phyloP scores from a whole-genome alignment of 108 stramenopile species.

The Nitzschia sp. region DNA sequence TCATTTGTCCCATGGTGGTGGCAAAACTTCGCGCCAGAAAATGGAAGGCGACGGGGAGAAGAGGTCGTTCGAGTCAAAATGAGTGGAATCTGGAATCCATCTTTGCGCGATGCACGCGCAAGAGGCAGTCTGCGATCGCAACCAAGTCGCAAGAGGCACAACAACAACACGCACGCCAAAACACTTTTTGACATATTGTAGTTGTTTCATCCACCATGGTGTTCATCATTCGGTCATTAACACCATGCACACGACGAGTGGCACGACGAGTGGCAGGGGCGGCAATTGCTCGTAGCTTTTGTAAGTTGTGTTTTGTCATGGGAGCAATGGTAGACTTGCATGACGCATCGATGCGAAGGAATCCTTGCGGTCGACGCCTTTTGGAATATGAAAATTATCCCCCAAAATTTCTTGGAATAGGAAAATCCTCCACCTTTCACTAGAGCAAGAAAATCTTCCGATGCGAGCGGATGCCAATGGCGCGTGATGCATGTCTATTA shows the following conservation, averaged over 20 bases:
- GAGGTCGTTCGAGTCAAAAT: background rate
- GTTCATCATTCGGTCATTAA: constrained; percentile 17
- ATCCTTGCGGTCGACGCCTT: background rate
- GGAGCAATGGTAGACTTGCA: background rate
- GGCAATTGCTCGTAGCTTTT: constrained; percentile 24
- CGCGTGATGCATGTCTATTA: no score
- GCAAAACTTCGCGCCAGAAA: no score
- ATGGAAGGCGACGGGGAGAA: no score
- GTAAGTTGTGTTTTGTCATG: constrained; percentile 17
- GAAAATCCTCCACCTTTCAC: constrained; percentile 3
- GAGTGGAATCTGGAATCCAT: constrained; percentile 9
- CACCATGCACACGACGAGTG: constrained; percentile 20
- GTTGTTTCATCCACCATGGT: constrained; percentile 14
- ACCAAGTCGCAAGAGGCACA: no score
- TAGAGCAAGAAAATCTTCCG: no score
- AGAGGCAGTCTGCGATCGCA: no score
- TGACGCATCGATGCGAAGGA: background rate
- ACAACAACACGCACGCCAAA: no score
- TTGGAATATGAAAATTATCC: constrained; percentile 11
- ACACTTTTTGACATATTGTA: no score
- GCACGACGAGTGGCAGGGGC: constrained; percentile 22
- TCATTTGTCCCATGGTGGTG: no score
- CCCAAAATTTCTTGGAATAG: constrained; percentile 5
- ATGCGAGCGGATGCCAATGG: no score
- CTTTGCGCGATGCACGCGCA: no score